Conservation (phyloP, 495 filamentous ascomycete genomes). For the Viridothelium virens region DNA sequence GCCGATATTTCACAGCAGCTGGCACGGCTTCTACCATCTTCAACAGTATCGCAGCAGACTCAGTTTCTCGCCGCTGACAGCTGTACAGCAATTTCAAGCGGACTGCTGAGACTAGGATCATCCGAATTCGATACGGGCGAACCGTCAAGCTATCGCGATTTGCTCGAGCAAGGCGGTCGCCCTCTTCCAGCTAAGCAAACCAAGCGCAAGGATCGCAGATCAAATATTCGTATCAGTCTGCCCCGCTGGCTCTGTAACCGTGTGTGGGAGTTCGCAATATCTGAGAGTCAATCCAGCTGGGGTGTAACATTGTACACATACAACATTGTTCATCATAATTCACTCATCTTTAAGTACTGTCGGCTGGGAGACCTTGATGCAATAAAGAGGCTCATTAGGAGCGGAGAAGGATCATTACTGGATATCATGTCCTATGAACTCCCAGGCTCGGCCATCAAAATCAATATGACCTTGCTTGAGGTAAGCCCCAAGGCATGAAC, state of each 20-base stretch:
- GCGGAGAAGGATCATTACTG: neutral
- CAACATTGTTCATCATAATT: neutral
- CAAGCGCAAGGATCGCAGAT: neutral
- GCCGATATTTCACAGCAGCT: neutral
- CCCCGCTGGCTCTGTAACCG: neutral
- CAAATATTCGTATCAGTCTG: neutral
- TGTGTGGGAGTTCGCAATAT: neutral
- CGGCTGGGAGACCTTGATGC: neutral
- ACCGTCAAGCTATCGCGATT: neutral
- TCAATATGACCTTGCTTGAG: no score
- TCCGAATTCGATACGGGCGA: neutral
- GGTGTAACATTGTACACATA: neutral
- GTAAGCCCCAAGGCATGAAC: neutral
- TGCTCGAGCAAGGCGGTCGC: neutral
- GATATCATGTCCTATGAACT: neutral
- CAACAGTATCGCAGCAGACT: neutral
- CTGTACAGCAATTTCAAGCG: neutral
- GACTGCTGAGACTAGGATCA: neutral
- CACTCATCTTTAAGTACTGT: neutral
- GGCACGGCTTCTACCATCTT: neutral
- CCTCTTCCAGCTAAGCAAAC: neutral
- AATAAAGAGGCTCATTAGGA: neutral
- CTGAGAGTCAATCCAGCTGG: neutral
- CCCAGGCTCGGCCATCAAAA: no score
- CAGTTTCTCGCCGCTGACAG: neutral